Evolutionary conservation across 441 rosid genomes (phyloP), one percentile per base, ranked within the genome.

Genomic region (Gossypium trilobum): DNA sequence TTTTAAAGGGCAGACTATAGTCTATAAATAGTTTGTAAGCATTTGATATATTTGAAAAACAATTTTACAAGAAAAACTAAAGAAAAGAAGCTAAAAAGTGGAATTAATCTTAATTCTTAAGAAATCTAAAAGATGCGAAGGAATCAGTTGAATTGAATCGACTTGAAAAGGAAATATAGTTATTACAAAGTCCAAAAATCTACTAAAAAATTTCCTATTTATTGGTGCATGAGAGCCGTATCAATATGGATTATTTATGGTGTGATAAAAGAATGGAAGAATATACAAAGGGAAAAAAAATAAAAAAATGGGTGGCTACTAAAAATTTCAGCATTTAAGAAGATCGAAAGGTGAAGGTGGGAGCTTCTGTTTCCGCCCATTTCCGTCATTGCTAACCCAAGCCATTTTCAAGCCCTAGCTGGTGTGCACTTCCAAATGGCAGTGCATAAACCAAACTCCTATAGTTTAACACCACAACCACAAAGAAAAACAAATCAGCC

Each of bases 371-470:
- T 74, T 76, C 19, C 67, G 72, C 2, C 73, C 64, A 52, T 78
- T 73, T 1, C 86, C 86, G 63, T 83, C 82, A 19, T 46, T 57
- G 48, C 80, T 79, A 42, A 83, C 16, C 86, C 82, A 82, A 7
- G 74, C 83, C 85, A 82, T 82, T 74, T 82, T 78, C 82, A 82
- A 68, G 2, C 82, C 85, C 83, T 83, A 78, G 68, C 79, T 78
- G 13, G 82, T 76, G 74, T 78, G 82, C 44, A 82, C 78, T 70
- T 80, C 82, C 73, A 80, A 44, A 73, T 82, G 79, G 59, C 80
- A 80, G 17, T 82, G 83, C 82, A 78, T 78, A 65, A 78, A 82
- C 82, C 82, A 78, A 54, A 76, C 78, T 0, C 81, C 83, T 84
- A 52, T 1, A 11, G 9, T 58, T 52, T 61, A 29, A 61, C 2